These are phyloP conservation scores for Xylaria venustula DNA, from an alignment of 495 filamentous ascomycete genomes.

Conservation along the genomic window DNA sequence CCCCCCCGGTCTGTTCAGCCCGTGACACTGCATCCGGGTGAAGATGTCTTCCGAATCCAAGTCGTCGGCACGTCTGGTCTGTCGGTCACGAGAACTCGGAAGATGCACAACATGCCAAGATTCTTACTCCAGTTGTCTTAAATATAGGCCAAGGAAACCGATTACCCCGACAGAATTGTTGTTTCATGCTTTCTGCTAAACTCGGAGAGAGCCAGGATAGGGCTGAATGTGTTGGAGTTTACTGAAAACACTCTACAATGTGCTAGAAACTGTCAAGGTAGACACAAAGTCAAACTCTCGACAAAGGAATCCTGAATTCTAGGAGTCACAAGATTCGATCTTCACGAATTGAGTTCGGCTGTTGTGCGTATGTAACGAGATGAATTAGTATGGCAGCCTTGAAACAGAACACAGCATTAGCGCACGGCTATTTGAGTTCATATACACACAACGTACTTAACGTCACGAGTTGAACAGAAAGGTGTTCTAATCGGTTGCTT, in stretches of 20 bases:
- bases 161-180: neutral
- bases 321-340: neutral
- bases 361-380: neutral
- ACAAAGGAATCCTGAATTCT: neutral
- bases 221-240: neutral
- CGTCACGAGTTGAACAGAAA: too few relatives aligned
- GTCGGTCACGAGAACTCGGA: neutral
- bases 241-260: neutral
- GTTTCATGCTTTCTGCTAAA: neutral
- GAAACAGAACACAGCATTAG: neutral
- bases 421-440: neutral
- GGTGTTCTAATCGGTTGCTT: too few relatives aligned
- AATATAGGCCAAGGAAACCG: neutral
- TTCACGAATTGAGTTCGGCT: neutral
- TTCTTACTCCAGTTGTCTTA: neutral
- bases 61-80: constrained; percentile 1
- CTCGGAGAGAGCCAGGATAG: neutral
- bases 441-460: neutral
- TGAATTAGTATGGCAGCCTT: neutral
- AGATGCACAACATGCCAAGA: neutral
- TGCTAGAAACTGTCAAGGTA: neutral
- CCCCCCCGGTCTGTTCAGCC: neutral
- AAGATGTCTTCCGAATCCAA: constrained; percentile 7
- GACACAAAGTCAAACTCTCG: neutral
- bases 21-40: constrained; percentile 6